phyloP scores from a whole-genome alignment of 345 rosid species.

The Populus simonii region DNA sequence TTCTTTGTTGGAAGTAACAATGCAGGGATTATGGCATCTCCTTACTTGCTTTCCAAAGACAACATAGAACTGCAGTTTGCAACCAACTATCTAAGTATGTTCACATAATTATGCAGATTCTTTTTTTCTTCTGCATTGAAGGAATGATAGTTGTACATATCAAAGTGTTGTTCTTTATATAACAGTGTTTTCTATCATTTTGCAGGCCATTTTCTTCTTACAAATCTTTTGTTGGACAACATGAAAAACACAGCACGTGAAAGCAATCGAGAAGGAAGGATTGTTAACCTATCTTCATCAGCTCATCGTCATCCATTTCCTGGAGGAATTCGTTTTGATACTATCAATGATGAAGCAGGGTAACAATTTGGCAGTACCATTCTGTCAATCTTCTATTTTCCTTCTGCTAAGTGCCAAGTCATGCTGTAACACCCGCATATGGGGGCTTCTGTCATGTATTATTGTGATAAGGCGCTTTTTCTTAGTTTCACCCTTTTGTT shows the following conservation, averaged over 20 bases:
- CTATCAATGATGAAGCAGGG: constrained; percentile 41
- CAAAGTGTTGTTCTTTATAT: background rate
- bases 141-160: background rate
- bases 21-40: constrained; percentile 34
- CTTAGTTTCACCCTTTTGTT: background rate
- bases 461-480: background rate
- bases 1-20: constrained; percentile 26
- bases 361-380: background rate
- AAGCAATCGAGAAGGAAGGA: constrained; percentile 46
- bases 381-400: background rate
- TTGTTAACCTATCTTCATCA: constrained; percentile 41
- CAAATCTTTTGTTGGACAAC: constrained; percentile 41
- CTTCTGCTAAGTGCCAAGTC: background rate
- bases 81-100: constrained; percentile 31
- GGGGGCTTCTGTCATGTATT: background rate
- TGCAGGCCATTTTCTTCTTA: constrained; percentile 54
- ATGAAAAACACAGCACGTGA: constrained; percentile 44
- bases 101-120: background rate
- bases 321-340: constrained; percentile 46
- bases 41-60: constrained; percentile 34
- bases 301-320: constrained; percentile 32
- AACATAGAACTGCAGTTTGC: constrained; percentile 30
- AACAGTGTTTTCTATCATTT: constrained; percentile 1
- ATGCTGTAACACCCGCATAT: background rate
- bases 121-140: background rate